Percentiles rank a stretch among this genome's conserved stretches.
Evolutionary conservation across 495 filamentous ascomycete genomes (phyloP).

Genomic region (Lasiosphaeriaceae sp.): DNA sequence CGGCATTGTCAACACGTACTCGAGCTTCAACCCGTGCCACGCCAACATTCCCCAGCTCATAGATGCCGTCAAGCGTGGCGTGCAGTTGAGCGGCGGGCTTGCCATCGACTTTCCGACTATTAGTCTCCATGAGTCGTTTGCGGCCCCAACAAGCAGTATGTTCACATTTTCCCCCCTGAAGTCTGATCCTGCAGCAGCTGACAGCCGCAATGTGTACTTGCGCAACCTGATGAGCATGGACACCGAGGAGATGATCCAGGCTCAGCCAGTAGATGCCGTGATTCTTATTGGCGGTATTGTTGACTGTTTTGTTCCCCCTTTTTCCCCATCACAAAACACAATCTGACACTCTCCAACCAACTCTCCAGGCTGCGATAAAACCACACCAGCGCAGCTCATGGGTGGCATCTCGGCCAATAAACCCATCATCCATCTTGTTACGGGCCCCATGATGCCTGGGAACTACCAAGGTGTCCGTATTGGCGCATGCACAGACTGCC

Average conservation of each 20-base stretch:
- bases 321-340: background rate
- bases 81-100: conserved; percentile 57
- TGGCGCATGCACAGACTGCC: conserved; percentile 64
- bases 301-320: background rate
- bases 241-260: conserved; percentile 66
- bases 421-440: conserved; percentile 58
- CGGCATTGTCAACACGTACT: conserved; percentile 64
- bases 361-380: conserved; percentile 60
- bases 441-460: conserved; percentile 66
- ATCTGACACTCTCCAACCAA: background rate
- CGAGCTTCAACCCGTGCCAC: conserved; percentile 65
- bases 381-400: conserved; percentile 65
- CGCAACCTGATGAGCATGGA: conserved; percentile 71
- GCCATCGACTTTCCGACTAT: conserved; percentile 67
- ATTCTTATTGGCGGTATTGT: conserved; percentile 61
- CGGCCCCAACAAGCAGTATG: conserved; percentile 63
- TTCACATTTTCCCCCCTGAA: too few relatives aligned
- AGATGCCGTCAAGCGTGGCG: conserved; percentile 60
- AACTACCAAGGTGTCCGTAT: conserved; percentile 55
- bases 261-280: conserved; percentile 61
- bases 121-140: conserved; percentile 60
- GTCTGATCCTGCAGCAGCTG: too few relatives aligned
- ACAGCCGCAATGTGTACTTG: too few relatives aligned
- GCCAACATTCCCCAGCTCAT: conserved; percentile 64
- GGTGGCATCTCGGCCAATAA: conserved; percentile 68